Evolutionary conservation across 2,329 filamentous ascomycete species (phyloP).

Genomic region (Daldinia eschscholtzii): DNA sequence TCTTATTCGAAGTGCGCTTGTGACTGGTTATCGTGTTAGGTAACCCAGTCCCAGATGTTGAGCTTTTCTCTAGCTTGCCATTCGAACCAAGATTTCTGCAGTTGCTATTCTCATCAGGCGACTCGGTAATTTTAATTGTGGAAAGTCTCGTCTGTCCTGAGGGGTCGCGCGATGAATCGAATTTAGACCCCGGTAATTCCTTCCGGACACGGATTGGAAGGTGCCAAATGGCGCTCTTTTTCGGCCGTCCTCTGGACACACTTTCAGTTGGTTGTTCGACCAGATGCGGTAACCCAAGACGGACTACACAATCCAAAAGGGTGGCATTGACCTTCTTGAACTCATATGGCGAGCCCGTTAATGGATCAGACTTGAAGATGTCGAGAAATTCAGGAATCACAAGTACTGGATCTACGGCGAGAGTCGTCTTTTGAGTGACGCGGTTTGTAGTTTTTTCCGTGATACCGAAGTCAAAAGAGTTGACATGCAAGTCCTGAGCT

Average conservation of each 20-base stretch:
- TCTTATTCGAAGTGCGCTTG: background rate
- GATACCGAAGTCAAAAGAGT: too few relatives aligned
- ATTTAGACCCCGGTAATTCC: too few relatives aligned
- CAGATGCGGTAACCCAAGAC: conserved; percentile 19
- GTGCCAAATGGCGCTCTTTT: background rate
- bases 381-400: background rate
- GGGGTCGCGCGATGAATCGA: too few relatives aligned
- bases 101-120: too few relatives aligned
- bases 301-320: conserved; percentile 30
- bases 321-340: conserved; percentile 7
- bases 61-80: too few relatives aligned
- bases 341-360: background rate
- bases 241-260: background rate
- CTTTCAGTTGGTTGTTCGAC: conserved; percentile 9
- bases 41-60: too few relatives aligned
- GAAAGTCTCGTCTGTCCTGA: too few relatives aligned
- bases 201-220: too few relatives aligned
- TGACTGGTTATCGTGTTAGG: background rate
- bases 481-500: background rate
- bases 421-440: conserved; percentile 4
- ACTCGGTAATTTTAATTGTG: too few relatives aligned
- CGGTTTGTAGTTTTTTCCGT: too few relatives aligned
- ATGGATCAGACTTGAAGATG: conserved; percentile 12
- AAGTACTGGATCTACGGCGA: too few relatives aligned
- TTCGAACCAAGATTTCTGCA: too few relatives aligned